A percentile compares a stretch with the other conserved stretches of the same genome.
Conservation (phyloP, 805 yeast genomes). For the Clavispora fructus region DNA sequence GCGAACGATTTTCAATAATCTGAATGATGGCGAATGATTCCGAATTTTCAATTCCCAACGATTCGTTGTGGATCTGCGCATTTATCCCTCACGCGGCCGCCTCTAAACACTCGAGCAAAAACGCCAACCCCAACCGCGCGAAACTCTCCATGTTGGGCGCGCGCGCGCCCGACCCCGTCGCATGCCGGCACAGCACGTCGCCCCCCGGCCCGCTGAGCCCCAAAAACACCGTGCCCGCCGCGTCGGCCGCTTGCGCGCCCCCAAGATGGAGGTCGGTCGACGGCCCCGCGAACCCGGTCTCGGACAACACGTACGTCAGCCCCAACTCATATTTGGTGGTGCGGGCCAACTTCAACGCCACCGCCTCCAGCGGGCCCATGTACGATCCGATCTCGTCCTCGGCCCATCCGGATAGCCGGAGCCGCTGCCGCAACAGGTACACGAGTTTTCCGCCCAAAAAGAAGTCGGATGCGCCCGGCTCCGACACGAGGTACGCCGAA, state of each 20-base stretch:
- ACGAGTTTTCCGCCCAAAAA: conserved; percentile 82
- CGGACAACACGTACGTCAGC: conserved; percentile 75
- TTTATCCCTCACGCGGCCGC: not conserved
- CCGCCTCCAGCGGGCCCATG: conserved; percentile 78
- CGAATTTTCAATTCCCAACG: no score
- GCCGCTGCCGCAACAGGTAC: conserved; percentile 68
- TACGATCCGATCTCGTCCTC: conserved; percentile 62
- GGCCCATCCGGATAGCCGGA: conserved; percentile 76
- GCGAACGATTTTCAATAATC: no score
- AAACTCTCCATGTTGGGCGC: conserved; percentile 69
- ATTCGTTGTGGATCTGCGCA: no score
- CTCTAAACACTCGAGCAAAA: conserved; percentile 37
- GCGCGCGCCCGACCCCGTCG: conserved; percentile 49
- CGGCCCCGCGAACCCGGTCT: conserved; percentile 89
- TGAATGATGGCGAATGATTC: no score
- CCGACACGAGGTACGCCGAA: conserved; percentile 73
- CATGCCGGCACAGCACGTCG: conserved; percentile 41
- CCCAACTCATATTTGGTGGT: conserved; percentile 77
- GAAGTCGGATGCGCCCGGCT: conserved; percentile 81
- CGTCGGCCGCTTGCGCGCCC: conserved; percentile 18
- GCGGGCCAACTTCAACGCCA: conserved; percentile 71
- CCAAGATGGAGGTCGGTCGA: conserved; percentile 38
- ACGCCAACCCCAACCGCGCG: conserved; percentile 62
- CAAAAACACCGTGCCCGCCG: conserved; percentile 64
- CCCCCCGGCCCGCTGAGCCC: conserved; percentile 67